Evolutionary conservation across 2,329 filamentous ascomycete species (phyloP).

Genomic region (Alternaria rosae): DNA sequence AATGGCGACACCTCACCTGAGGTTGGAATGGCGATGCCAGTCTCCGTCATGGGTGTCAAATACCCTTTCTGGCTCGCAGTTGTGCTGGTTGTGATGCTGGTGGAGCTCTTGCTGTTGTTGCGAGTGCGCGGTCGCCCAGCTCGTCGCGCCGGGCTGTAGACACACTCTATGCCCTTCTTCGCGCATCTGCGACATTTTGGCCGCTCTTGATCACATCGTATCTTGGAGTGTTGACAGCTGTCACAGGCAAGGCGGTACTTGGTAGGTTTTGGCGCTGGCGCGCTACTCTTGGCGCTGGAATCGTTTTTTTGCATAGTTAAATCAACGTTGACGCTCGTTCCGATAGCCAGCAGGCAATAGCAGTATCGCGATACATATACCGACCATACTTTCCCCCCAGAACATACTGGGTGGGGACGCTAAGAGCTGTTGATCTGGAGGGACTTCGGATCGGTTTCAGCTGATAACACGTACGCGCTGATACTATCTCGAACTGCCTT

Average conservation of each 20-base stretch:
- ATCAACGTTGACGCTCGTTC: background rate
- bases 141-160: constrained; percentile 12
- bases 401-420: background rate
- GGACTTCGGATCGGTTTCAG: background rate
- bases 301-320: constrained; percentile 1
- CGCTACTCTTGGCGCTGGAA: constrained; percentile 3
- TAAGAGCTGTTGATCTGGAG: background rate
- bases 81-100: background rate
- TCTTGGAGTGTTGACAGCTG: constrained; percentile 15
- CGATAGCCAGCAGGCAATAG: background rate
- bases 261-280: constrained; percentile 1
- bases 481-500: background rate
- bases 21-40: background rate
- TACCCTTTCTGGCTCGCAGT: background rate
- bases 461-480: background rate
- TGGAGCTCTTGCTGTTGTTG: constrained; percentile 6
- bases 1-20: constrained; percentile 5
- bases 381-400: background rate
- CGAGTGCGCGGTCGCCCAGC: constrained; percentile 12
- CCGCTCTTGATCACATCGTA: constrained; percentile 11
- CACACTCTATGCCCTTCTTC: constrained; percentile 13
- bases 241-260: constrained; percentile 15
- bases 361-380: constrained; percentile 5
- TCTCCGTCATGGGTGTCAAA: background rate
- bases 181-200: constrained; percentile 16